A percentile compares a stretch with the other conserved stretches of the same genome.
Conservation (phyloP, 2,329 filamentous ascomycete species). For the Pseudogymnoascus verrucosus region DNA sequence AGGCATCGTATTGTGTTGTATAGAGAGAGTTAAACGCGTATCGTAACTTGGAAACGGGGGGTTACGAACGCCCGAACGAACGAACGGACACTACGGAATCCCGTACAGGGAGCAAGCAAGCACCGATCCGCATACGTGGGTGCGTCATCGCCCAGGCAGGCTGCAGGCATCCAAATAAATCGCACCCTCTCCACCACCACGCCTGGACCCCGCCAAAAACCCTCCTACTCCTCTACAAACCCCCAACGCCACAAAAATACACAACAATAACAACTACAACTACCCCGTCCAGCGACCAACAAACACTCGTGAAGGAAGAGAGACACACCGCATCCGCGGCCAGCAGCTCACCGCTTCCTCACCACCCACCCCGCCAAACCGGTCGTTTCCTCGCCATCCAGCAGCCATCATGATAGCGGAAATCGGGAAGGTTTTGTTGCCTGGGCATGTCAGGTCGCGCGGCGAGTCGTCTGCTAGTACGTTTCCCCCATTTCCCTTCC, state of each 20-base stretch:
- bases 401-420: not conserved
- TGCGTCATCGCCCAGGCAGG: not conserved
- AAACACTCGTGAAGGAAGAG: too few species aligned
- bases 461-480: not conserved
- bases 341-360: too few species aligned
- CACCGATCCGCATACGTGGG: not conserved
- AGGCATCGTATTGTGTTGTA: not conserved
- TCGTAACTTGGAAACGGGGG: not conserved
- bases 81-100: not conserved
- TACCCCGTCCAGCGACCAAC: too few species aligned
- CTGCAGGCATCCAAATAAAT: not conserved
- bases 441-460: not conserved
- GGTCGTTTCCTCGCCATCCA: not conserved
- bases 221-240: not conserved
- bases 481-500: not conserved
- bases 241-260: not conserved
- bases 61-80: too few species aligned
- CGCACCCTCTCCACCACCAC: not conserved
- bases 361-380: too few species aligned
- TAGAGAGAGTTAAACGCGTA: too few species aligned
- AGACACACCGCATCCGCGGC: too few species aligned
- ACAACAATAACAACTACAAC: not conserved
- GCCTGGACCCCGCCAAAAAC: not conserved
- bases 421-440: not conserved
- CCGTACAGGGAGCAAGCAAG: not conserved